Base-by-base conservation (phyloP, 2,329 filamentous ascomycete species). In the Botryotinia narcissicola region DNA sequence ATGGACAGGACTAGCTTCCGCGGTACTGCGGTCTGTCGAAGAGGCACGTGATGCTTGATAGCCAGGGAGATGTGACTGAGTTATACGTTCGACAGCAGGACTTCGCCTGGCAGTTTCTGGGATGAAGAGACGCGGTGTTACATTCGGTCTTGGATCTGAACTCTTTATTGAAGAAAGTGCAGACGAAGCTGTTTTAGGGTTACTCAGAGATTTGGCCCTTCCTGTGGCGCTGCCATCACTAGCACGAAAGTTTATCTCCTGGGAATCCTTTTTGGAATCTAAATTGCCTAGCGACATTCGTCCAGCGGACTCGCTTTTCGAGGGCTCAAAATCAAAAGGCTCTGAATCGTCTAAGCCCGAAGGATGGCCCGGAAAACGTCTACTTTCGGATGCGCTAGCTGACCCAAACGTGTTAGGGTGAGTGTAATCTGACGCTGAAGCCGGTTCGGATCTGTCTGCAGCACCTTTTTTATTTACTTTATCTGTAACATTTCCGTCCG, bases 1-100 rank as follows among this genome's bases (percentile, higher is more conserved):
- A 77, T 83, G 88, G 76, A 90, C 83, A 8, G 86, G 85, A 75
- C 84, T 91, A 10, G 88, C 83, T 80, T 89, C 88, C 25, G 87
- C 85, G 22, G 85, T 87, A 68, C 87, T 86, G 37, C 86, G 85
- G 64, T 90, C 89, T 70, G 87, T 81, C 1, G 89, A 91, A 1
- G 89, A 90, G 10, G 88, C 87, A 74, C 88, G 84, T 20, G 89
- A 90, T 22, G 81, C 51, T 80, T 81, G 73, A 82, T 85, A 78
- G 81, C 84, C 71, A 79, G 85, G 84, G 40, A 86, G 78, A 77
- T 85, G 83, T 70, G 83, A 84, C 73, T 85, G 82, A 62, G 81
- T 83, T 48, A 84, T 80, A n/a, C 82, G 81, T 59, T 81, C 79
- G 70, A 81, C 79, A 20, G 81, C 78, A 59, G 76, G 77, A 7